Percentiles rank a stretch among this genome's conserved stretches.
Conservation (phyloP, 495 filamentous ascomycete genomes). For the Hapsidospora chrysogenum region DNA sequence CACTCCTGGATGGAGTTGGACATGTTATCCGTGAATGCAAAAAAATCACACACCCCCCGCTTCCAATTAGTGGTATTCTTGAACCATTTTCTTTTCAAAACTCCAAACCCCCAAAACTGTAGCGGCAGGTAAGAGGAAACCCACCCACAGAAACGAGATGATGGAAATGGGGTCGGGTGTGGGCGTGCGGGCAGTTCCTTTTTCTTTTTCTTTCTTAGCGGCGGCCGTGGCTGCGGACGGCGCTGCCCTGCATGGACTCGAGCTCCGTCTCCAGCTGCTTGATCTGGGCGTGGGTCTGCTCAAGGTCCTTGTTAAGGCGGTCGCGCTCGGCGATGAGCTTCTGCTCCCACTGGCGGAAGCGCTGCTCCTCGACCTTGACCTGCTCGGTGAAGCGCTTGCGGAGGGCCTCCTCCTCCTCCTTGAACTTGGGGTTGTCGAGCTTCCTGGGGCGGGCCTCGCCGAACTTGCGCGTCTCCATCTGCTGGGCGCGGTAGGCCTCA, state of each 20-base stretch:
- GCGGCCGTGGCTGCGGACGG: slow-evolving; percentile 86
- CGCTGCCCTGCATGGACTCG: slow-evolving; percentile 81
- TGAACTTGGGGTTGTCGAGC: slow-evolving; percentile 99
- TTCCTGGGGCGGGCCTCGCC: slow-evolving; percentile 93
- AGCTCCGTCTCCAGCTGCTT: slow-evolving; percentile 89
- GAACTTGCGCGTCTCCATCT: slow-evolving; percentile 99
- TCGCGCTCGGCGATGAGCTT: slow-evolving; percentile 97
- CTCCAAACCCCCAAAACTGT: too few species aligned
- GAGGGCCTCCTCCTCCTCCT: slow-evolving; percentile 95
- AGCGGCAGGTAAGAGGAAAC: too few species aligned
- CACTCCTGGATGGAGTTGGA: too few species aligned
- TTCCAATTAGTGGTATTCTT: too few species aligned
- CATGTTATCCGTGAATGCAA: too few species aligned
- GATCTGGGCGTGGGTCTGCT: slow-evolving; percentile 93
- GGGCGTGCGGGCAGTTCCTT: too few species aligned
- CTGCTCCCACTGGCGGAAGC: slow-evolving; percentile 99
- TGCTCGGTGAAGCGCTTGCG: slow-evolving; percentile 99
- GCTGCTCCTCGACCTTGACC: slow-evolving; percentile 97
- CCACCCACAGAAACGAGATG: too few species aligned
- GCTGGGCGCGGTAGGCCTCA: slow-evolving; percentile 94
- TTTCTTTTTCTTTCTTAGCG: too few species aligned
- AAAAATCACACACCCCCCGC: too few species aligned
- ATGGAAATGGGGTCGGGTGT: too few species aligned
- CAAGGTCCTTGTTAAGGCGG: slow-evolving; percentile 96
- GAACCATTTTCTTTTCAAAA: too few species aligned